A percentile compares a stretch with the other conserved stretches of the same genome.
These are phyloP conservation scores for Phytopythium sindhum DNA, from an alignment of 352 stramenopile genomes.

Conservation along the genomic window DNA sequence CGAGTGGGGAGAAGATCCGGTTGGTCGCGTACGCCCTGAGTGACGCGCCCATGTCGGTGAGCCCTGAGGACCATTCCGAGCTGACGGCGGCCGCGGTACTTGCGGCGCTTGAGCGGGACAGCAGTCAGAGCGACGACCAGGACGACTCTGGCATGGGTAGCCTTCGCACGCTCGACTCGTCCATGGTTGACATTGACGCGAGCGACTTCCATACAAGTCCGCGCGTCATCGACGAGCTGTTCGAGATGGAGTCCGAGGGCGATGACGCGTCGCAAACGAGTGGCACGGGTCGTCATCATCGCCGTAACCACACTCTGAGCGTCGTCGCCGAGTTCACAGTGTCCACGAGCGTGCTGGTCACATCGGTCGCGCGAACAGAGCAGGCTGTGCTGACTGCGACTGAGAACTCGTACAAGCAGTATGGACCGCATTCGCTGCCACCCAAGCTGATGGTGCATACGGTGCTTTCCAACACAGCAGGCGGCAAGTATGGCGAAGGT, in stretches of 20 bases:
- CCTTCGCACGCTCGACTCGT: slow-evolving; percentile 47
- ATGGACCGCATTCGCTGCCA: slow-evolving; percentile 43
- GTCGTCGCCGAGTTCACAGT: slow-evolving; percentile 79
- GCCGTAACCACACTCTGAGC: slow-evolving; percentile 30
- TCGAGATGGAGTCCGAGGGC: slow-evolving; percentile 71
- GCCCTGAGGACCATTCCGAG: slow-evolving; percentile 58
- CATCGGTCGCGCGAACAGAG: slow-evolving; percentile 56
- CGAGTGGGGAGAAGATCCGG: slow-evolving; percentile 61
- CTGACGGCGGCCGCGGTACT: slow-evolving; percentile 74
- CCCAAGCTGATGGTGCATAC: slow-evolving; percentile 79
- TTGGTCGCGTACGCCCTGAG: slow-evolving; percentile 73
- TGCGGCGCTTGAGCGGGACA: slow-evolving; percentile 57
- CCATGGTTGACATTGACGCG: slow-evolving; percentile 38
- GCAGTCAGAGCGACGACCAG: slow-evolving; percentile 35
- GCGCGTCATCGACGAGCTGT: slow-evolving; percentile 75
- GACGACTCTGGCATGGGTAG: slow-evolving; percentile 26
- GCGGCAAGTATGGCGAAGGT: slow-evolving; percentile 58
- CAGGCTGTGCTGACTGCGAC: slow-evolving; percentile 55
- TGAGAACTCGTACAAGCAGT: slow-evolving; percentile 75
- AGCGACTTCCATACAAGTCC: slow-evolving; percentile 31
- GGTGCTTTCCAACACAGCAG: slow-evolving; percentile 66
- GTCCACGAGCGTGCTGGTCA: slow-evolving; percentile 60
- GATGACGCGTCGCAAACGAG: slow-evolving; percentile 30
- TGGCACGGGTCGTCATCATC: slow-evolving; percentile 15
- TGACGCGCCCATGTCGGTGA: slow-evolving; percentile 32